These are phyloP conservation scores for Neocucurbitaria cava DNA, from an alignment of 2,329 filamentous ascomycete species.

Conservation along the genomic window DNA sequence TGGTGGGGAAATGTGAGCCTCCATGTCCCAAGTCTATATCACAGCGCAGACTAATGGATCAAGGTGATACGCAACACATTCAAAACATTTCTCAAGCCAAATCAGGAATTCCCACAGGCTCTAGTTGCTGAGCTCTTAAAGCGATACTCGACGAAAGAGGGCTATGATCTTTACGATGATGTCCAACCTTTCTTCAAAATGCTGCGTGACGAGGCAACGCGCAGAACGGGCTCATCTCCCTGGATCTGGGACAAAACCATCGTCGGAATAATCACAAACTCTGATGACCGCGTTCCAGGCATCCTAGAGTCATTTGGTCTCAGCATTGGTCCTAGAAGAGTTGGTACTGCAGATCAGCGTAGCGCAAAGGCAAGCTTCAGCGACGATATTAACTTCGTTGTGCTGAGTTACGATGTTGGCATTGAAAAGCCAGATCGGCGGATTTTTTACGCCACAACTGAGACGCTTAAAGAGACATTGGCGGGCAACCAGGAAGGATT, in stretches of 20 bases:
- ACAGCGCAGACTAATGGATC: conserved; percentile 1
- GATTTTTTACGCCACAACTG: conserved; percentile 64
- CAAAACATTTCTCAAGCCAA: conserved; percentile 30
- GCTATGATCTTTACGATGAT: conserved; percentile 59
- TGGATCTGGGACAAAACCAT: conserved; percentile 54
- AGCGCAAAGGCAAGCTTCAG: conserved; percentile 28
- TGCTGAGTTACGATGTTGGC: conserved; percentile 70
- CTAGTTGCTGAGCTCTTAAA: conserved; percentile 59
- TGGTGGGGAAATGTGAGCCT: conserved; percentile 67
- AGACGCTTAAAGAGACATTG: conserved; percentile 49
- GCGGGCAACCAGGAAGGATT: conserved; percentile 14
- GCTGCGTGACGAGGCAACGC: conserved; percentile 39
- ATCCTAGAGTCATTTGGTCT: conserved; percentile 64
- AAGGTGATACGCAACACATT: conserved; percentile 63
- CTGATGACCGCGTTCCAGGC: conserved; percentile 64
- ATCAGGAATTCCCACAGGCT: conserved; percentile 50
- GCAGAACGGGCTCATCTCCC: not conserved
- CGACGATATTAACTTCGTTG: conserved; percentile 62
- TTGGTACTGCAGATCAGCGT: conserved; percentile 14
- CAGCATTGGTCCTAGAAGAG: conserved; percentile 45
- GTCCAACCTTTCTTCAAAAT: conserved; percentile 55
- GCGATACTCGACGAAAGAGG: conserved; percentile 62
- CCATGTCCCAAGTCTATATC: not conserved
- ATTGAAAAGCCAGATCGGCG: conserved; percentile 63
- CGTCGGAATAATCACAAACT: conserved; percentile 68